Percentiles rank a stretch among this genome's conserved stretches.
Evolutionary conservation across 805 yeast genomes (phyloP).

Genomic region (Ogataea sp.): DNA sequence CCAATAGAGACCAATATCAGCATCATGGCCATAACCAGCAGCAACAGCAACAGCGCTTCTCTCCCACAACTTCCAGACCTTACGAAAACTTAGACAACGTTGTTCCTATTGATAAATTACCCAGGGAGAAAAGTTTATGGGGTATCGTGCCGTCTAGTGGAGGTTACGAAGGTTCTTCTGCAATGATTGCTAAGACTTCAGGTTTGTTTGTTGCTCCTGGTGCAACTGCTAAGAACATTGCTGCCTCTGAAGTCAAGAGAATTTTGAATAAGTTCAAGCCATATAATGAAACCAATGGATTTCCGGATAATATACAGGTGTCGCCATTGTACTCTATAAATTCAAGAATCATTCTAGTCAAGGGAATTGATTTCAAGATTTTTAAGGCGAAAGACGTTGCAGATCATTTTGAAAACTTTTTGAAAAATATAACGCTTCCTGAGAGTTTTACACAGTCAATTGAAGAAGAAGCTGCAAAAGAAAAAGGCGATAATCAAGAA

Average conservation of each 20-base stretch:
- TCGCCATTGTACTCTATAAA: conserved; percentile 18
- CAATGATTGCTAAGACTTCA: conserved; percentile 69
- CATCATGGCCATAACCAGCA: too few species aligned
- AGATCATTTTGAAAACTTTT: conserved; percentile 35
- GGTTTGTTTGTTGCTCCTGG: conserved; percentile 79
- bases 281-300: conserved; percentile 7
- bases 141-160: conserved; percentile 44
- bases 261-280: conserved; percentile 9
- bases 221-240: conserved; percentile 32
- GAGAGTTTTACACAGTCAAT: conserved; percentile 16
- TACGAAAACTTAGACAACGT: conserved; percentile 24
- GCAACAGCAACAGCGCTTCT: too few species aligned
- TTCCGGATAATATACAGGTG: conserved; percentile 12
- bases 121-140: conserved; percentile 51
- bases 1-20: too few species aligned
- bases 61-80: conserved; percentile 10
- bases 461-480: not conserved
- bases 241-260: conserved; percentile 24
- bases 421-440: conserved; percentile 35
- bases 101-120: conserved; percentile 42
- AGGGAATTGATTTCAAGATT: conserved; percentile 11
- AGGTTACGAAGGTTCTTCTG: conserved; percentile 66
- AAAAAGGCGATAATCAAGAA: not conserved
- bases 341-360: conserved; percentile 12
- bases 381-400: conserved; percentile 27